Evolutionary conservation across 176 grass and related monocot genomes (phyloP).

Genomic region (Oryza coarctata): DNA sequence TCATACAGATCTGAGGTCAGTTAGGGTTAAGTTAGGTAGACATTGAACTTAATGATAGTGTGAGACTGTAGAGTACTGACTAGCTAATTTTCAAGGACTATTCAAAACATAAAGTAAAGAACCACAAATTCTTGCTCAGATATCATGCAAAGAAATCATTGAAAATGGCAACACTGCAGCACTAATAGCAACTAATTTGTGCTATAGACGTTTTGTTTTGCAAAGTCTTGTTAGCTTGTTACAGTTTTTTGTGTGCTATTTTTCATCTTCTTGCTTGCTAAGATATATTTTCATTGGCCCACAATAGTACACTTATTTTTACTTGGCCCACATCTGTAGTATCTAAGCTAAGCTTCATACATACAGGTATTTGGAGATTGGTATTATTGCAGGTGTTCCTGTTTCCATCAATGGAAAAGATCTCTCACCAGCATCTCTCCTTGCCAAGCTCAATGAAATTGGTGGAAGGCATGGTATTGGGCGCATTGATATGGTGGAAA

Average conservation of each 20-base stretch:
- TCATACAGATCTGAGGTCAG: not conserved
- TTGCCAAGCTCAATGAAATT: constrained; percentile 70
- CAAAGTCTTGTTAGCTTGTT: not conserved
- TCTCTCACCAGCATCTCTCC: constrained; percentile 73
- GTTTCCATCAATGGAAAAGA: constrained; percentile 74
- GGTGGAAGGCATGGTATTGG: constrained; percentile 88
- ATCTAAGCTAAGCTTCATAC: constrained; percentile 9
- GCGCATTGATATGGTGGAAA: constrained; percentile 88
- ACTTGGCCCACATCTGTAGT: not conserved
- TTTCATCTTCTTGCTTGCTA: not conserved
- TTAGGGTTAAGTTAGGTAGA: not conserved
- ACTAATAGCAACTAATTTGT: not conserved
- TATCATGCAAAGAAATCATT: not conserved
- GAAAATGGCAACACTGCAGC: not conserved
- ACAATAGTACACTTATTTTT: not conserved
- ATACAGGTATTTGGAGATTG: constrained; percentile 82
- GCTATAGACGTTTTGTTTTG: not conserved
- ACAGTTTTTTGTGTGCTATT: not conserved
- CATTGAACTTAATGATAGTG: not conserved
- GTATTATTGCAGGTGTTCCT: constrained; percentile 68
- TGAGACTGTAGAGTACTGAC: not conserved
- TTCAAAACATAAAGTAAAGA: not conserved
- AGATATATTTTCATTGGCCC: not conserved
- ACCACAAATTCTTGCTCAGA: not conserved
- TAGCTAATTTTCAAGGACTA: not conserved